Percentiles rank a stretch among this genome's conserved stretches.
Evolutionary conservation across 257 asterid species (phyloP).

Genomic region (Nicotiana tomentosiformis): DNA sequence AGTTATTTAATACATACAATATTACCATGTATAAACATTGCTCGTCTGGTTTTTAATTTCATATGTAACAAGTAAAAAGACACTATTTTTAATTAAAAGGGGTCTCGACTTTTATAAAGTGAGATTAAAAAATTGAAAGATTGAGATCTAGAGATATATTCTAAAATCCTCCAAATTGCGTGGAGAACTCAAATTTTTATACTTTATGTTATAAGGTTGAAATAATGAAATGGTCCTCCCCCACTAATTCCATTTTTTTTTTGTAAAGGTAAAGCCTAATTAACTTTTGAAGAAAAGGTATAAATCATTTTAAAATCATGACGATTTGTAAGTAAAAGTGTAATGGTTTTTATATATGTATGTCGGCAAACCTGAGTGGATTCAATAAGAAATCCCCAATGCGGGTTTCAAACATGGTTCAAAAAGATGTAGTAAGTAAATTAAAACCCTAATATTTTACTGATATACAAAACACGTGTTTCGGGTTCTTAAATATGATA

Average conservation of each 20-base stretch:
- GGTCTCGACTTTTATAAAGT: not conserved
- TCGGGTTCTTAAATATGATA: not conserved
- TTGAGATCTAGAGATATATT: not conserved
- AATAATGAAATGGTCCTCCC: not conserved
- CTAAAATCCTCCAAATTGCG: not conserved
- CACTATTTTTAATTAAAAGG: not conserved
- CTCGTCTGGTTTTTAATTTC: not conserved
- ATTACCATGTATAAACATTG: not conserved
- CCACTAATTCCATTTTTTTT: not conserved
- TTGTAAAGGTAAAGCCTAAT: not conserved
- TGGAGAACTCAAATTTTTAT: constrained; percentile 2
- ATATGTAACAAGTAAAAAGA: not conserved
- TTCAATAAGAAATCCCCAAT: not conserved
- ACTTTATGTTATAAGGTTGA: not conserved
- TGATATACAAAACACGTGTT: not conserved
- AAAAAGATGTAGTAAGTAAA: not conserved
- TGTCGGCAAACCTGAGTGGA: not conserved
- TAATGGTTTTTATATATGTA: not conserved
- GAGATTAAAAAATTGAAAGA: not conserved
- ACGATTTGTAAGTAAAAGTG: not conserved
- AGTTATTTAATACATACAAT: not conserved
- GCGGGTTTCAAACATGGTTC: not conserved
- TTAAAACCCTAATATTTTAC: not conserved
- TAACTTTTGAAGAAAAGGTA: not conserved
- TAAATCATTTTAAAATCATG: not conserved